Evolutionary conservation across 2,329 filamentous ascomycete genomes (phyloP).

Genomic region (Metarhizium sp.): DNA sequence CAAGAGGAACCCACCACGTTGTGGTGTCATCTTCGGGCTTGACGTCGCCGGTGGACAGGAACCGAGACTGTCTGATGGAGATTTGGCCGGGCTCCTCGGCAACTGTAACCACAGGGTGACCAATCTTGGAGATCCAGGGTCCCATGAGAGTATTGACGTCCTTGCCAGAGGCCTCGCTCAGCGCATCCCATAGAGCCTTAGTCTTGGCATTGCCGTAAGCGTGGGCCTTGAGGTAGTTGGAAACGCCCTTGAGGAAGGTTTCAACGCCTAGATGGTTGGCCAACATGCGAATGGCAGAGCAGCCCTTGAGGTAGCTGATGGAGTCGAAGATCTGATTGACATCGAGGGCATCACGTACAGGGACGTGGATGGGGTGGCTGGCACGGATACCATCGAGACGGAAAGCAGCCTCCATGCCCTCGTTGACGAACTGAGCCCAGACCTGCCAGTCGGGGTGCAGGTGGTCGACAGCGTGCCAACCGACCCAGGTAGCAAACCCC

Average conservation of each 20-base stretch:
- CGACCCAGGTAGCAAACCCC: slow-evolving; percentile 96
- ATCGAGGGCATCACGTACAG: slow-evolving; percentile 85
- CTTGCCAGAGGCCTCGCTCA: slow-evolving; percentile 78
- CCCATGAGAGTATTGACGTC: slow-evolving; percentile 85
- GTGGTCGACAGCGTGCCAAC: slow-evolving; percentile 85
- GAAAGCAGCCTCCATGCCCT: slow-evolving; percentile 88
- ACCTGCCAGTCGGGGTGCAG: slow-evolving; percentile 96
- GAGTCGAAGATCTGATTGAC: slow-evolving; percentile 97
- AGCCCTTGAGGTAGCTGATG: slow-evolving; percentile 95
- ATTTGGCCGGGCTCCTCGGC: slow-evolving; percentile 77
- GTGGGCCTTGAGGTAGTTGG: slow-evolving; percentile 80
- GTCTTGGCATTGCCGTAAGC: slow-evolving; percentile 88
- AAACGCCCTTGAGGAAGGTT: slow-evolving; percentile 82
- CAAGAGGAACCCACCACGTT: slow-evolving; percentile 91
- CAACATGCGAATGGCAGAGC: slow-evolving; percentile 93
- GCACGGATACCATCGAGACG: slow-evolving; percentile 81
- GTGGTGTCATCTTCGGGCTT: slow-evolving; percentile 86
- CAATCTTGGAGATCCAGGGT: slow-evolving; percentile 91
- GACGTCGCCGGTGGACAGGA: slow-evolving; percentile 84
- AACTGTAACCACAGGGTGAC: slow-evolving; percentile 83
- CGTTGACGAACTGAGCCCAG: slow-evolving; percentile 95
- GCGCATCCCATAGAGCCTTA: slow-evolving; percentile 79
- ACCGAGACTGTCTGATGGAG: slow-evolving; percentile 74
- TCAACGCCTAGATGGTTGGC: slow-evolving; percentile 81
- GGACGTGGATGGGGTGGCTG: slow-evolving; percentile 93